phyloP scores from a whole-genome alignment of 2,329 filamentous ascomycete genomes.

The Monosporascus sp. region DNA sequence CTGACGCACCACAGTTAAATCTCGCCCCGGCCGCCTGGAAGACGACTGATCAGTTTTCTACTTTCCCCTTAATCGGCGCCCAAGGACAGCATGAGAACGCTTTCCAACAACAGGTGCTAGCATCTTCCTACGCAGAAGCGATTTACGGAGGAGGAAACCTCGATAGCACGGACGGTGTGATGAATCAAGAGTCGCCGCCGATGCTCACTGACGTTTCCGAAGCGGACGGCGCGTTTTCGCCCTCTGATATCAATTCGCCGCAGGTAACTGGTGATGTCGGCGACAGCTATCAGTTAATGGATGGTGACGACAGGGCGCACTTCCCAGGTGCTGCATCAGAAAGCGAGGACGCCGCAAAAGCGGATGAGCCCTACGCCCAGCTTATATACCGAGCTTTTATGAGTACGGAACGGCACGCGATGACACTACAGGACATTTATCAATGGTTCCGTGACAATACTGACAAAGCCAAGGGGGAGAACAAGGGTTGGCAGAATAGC shows the following conservation, averaged over 20 bases:
- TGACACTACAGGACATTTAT: conserved; percentile 84
- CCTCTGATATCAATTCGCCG: conserved; percentile 5
- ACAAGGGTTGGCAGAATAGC: conserved; percentile 88
- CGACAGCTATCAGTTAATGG: background rate
- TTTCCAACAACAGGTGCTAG: conserved; percentile 7
- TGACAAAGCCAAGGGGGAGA: conserved; percentile 59
- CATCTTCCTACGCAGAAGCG: conserved; percentile 1
- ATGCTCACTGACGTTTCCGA: conserved; percentile 4
- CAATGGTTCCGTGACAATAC: conserved; percentile 83
- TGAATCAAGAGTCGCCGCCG: conserved; percentile 5
- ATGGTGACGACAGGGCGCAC: conserved; percentile 6
- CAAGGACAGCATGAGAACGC: conserved; percentile 9
- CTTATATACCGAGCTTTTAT: conserved; percentile 74
- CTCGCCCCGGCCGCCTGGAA: conserved; percentile 10
- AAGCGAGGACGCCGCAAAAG: conserved; percentile 19
- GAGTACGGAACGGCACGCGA: conserved; percentile 57
- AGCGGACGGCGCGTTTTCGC: conserved; percentile 1
- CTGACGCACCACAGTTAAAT: conserved; percentile 10
- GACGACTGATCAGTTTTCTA: conserved; percentile 3
- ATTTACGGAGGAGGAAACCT: conserved; percentile 3
- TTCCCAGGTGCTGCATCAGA: conserved; percentile 14
- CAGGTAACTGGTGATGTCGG: background rate
- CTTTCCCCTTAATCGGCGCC: conserved; percentile 3
- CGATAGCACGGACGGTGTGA: conserved; percentile 1
- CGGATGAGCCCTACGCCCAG: conserved; percentile 69